phyloP scores from a whole-genome alignment of 768 basidiomycete genomes.

The Rhodotorula paludigena region DNA sequence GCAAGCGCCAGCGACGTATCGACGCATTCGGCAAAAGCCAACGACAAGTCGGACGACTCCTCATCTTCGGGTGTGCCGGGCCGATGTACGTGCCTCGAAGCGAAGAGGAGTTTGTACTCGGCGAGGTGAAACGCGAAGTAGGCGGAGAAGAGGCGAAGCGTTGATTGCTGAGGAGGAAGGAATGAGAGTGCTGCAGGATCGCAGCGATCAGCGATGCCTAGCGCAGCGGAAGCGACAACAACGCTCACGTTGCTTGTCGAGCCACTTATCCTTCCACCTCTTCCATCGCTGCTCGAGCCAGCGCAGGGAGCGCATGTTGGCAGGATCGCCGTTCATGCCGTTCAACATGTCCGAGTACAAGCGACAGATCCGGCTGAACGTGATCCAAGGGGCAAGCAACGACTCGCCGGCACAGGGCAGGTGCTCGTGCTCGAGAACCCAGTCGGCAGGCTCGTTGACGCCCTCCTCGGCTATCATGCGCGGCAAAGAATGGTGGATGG shows the following conservation, averaged over 20 bases:
- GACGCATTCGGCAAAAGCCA: not conserved
- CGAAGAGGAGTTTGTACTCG: not conserved
- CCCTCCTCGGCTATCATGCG: conserved; percentile 2
- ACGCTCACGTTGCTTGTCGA: not conserved
- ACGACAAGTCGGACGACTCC: not conserved
- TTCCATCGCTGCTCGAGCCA: not conserved
- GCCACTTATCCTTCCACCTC: not conserved
- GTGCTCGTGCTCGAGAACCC: not conserved
- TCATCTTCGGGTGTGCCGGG: not conserved
- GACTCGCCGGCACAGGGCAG: not conserved
- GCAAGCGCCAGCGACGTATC: not conserved
- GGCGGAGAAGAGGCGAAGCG: not conserved
- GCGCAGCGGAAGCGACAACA: not conserved
- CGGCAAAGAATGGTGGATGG: not conserved
- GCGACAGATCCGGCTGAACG: not conserved
- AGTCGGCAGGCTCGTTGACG: conserved; percentile 1
- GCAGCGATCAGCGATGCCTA: not conserved
- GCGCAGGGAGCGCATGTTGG: not conserved
- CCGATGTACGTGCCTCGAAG: not conserved
- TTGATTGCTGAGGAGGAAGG: not conserved
- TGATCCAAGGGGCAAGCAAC: not conserved
- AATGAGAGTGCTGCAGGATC: not conserved
- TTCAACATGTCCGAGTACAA: not conserved
- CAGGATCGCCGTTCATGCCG: not conserved
- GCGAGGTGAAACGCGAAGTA: not conserved